Evolutionary conservation across 192 early-diverging fungal genomes (phyloP), one percentile per base, ranked within the genome.

Genomic region (Phlyctochytrium planicorne): DNA sequence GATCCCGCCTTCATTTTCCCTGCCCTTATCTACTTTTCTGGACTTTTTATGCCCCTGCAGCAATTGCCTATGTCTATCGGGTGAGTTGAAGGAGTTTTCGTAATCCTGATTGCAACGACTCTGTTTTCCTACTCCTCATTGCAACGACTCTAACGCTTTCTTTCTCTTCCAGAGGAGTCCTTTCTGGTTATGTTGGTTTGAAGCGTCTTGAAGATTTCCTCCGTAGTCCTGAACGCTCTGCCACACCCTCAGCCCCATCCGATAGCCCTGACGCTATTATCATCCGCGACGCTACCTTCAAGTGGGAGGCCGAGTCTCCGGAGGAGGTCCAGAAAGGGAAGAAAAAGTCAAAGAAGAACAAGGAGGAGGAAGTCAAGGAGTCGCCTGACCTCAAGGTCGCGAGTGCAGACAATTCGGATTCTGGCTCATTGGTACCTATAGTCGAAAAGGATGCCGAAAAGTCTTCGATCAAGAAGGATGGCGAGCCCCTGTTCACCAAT

Each of bases 1-100:
- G 37, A 29, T 17, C 57, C 87, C 29, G 78, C 80, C 60, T 65
- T 91, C 53, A 85, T 90, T 0, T 90, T 90, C 68, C 81, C 84
- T 1, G 79, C 76, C 29, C 73, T 87, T 52, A 76, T 79, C 0
- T 73, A 86, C 12, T 86, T 88, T 72, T 77, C 78, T 1, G 80
- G 79, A 72, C 72, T 90, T 23, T 73, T 76, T 20, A 76, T 74
- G 32, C 84, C 89, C 2, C 70, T 89, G 1, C 37, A 52, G 25
- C 34, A 53, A 34, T 71, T 89, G 25, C 78, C 83, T 2, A 82
- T 85, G 36, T 76, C 78, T 6, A 76, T 87, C 30, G 79, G n/a
- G n/a, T n/a, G n/a, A n/a, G n/a, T 34, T 77, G 77, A 3, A 76
- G 85, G 30, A 52, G 16, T 31, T 34, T 14, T 30, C 17, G 35